Conservation (phyloP, 169 alveolate genomes). For the Eimeria falciformis region DNA sequence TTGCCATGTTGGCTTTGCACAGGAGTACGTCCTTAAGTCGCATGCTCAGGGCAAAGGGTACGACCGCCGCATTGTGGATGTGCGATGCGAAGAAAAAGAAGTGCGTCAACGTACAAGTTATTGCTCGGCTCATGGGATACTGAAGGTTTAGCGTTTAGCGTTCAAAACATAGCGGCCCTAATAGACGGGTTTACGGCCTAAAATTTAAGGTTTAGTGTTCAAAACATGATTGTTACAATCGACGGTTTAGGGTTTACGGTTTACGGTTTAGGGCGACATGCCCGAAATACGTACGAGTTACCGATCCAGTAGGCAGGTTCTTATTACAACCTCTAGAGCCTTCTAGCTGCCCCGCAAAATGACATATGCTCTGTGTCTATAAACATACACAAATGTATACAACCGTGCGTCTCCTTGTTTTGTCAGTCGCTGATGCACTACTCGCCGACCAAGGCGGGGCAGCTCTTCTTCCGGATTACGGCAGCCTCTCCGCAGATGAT, state of each 20-base stretch:
- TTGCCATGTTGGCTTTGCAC: background rate
- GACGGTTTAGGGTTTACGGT: too few relatives aligned
- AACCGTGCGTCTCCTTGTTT: background rate
- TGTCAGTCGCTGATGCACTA: conserved; percentile 76
- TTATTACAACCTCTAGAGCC: too few relatives aligned
- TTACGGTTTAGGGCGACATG: too few relatives aligned
- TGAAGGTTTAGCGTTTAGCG: too few relatives aligned
- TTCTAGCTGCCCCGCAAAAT: too few relatives aligned
- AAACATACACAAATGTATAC: background rate
- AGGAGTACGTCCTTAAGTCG: conserved; percentile 18
- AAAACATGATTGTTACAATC: too few relatives aligned
- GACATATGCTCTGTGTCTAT: background rate
- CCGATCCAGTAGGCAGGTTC: too few relatives aligned
- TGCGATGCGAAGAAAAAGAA: conserved; percentile 45
- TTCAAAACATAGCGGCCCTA: too few relatives aligned
- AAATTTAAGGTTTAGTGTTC: too few relatives aligned
- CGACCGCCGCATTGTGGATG: conserved; percentile 13
- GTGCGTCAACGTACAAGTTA: background rate
- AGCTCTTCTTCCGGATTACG: conserved; percentile 86
- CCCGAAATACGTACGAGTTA: too few relatives aligned
- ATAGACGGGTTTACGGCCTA: too few relatives aligned
- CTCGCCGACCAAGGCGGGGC: conserved; percentile 39
- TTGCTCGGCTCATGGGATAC: too few relatives aligned
- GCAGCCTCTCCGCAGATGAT: conserved; percentile 90
- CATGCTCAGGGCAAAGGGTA: conserved; percentile 33